Conservation (phyloP, 2,329 filamentous ascomycete species). For the Pseudocercospora cruenta region DNA sequence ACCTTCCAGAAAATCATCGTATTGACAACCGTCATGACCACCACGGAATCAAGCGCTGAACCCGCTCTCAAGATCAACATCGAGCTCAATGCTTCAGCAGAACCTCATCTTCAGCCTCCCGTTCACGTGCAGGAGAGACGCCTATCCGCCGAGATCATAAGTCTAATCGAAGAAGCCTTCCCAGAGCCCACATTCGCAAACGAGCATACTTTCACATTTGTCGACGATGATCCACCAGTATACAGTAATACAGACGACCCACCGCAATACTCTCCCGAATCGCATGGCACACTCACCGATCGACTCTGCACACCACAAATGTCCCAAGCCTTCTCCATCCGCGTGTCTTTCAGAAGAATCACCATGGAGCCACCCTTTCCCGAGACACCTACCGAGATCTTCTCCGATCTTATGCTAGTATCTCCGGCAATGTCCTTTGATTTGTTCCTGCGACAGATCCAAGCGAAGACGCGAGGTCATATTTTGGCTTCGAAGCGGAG, state of each 20-base stretch:
- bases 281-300: neutral
- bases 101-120: neutral
- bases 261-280: neutral
- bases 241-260: neutral
- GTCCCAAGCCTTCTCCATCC: neutral
- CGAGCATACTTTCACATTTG: neutral
- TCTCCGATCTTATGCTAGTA: neutral
- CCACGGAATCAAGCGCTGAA: neutral
- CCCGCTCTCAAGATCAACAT: neutral
- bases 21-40: neutral
- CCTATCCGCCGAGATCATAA: neutral
- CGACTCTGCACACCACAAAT: neutral
- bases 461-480: neutral
- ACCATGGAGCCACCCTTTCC: neutral
- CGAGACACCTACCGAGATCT: neutral
- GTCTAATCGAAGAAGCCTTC: conserved; percentile 6
- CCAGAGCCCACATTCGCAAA: neutral
- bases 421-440: conserved; percentile 2
- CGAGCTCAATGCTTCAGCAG: neutral
- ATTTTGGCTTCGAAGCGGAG: neutral
- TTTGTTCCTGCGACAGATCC: neutral
- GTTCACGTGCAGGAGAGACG: neutral
- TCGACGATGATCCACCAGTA: neutral
- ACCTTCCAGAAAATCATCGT: neutral
- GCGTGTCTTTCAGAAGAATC: neutral